Evolutionary conservation across 2,329 filamentous ascomycete species (phyloP).

Genomic region (Apiospora pterosperma): DNA sequence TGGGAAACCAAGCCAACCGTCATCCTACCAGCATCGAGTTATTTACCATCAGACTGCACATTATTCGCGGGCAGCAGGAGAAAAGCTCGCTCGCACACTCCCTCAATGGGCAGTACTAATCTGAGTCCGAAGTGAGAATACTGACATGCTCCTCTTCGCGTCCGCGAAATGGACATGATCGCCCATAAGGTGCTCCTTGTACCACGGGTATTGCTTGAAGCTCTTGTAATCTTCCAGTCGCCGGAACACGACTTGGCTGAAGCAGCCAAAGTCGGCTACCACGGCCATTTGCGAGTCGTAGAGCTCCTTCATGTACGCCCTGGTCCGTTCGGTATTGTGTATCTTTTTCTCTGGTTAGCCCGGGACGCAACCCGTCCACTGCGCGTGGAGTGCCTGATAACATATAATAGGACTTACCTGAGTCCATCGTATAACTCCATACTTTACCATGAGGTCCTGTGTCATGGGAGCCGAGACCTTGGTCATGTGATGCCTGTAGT

Average conservation of each 20-base stretch:
- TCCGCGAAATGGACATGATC: slow-evolving; percentile 50
- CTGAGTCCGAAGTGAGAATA: slow-evolving; percentile 12
- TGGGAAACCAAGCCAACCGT: slow-evolving; percentile 44
- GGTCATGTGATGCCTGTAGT: slow-evolving; percentile 43
- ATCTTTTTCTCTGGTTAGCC: slow-evolving; percentile 26
- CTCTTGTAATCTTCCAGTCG: slow-evolving; percentile 40
- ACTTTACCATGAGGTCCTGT: slow-evolving; percentile 45
- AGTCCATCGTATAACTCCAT: slow-evolving; percentile 45
- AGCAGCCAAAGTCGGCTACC: slow-evolving; percentile 46
- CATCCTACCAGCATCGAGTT: slow-evolving; percentile 29
- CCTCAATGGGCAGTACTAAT: too few relatives aligned
- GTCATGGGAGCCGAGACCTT: slow-evolving; percentile 43
- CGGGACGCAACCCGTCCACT: neutral
- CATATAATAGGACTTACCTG: slow-evolving; percentile 23
- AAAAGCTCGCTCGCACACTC: too few relatives aligned
- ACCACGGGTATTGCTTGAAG: slow-evolving; percentile 47
- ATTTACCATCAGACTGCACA: neutral
- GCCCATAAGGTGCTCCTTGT: slow-evolving; percentile 38
- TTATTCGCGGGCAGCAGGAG: too few relatives aligned
- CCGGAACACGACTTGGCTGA: slow-evolving; percentile 45
- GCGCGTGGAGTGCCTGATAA: neutral
- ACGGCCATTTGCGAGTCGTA: slow-evolving; percentile 44
- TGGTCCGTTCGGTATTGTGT: slow-evolving; percentile 34
- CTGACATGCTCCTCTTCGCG: slow-evolving; percentile 34
- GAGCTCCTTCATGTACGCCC: slow-evolving; percentile 36